Evolutionary conservation across 257 asterid species (phyloP), one percentile per base, ranked within the genome.

Genomic region (Solanum sejunctum): DNA sequence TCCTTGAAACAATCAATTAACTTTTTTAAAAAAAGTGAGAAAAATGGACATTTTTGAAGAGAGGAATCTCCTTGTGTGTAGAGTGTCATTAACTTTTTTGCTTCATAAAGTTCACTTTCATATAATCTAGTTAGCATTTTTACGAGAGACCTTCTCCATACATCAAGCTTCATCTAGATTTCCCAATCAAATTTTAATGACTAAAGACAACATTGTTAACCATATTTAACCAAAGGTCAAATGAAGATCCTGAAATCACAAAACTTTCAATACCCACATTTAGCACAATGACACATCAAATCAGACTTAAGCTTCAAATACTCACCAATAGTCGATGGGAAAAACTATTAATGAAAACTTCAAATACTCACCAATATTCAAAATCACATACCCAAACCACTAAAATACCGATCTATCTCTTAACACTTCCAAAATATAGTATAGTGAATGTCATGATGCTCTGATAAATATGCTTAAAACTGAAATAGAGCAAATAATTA

Each of bases 301-400:
- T 71, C 23, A 41, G 5, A 36, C 55, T 41, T 10, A 47, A 71
- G 10, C 54, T 58, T 0, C 66, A 20, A 58, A 20, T 12, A 58
- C 28, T 58, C 1, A 57, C 0, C 26, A 57, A 0, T 3, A 10
- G 1, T 18, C 77, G 36, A 0, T 0, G 1, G 20, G 18, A 16
- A 28, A 36, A 12, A 16, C 49, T 15, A 36, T 16, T 20, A 16
- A 0, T 0, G 45, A 69, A 5, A 41, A 20, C 55, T 39, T 18
- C 10, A 41, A 20, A 10, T 18, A 71, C 55, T 0, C 79, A 1
- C 32, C 17, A 41, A 71, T 41, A 39, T 71, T 0, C 55, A 43
- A 43, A 36, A 71, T 21, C 1, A 41, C 16, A 41, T 9, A 17
- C 10, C 28, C 79, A 5, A 70, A 71, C 54, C 32, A n/a, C 80